phyloP scores from a whole-genome alignment of 805 yeast genomes.

The Sugiyamaella floridensis region DNA sequence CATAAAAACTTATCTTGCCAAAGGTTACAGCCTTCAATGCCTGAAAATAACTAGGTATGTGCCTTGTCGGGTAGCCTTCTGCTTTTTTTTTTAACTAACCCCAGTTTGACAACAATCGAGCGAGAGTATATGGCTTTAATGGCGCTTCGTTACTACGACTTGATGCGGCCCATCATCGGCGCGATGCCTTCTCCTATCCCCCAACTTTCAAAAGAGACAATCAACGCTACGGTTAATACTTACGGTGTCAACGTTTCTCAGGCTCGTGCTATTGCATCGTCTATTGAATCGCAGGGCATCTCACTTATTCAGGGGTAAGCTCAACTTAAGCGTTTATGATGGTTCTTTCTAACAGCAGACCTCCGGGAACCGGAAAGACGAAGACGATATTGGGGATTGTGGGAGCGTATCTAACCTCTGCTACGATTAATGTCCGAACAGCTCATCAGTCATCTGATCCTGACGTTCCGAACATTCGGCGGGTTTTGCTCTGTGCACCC shows the following conservation, averaged over 20 bases:
- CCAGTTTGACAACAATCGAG: constrained; percentile 77
- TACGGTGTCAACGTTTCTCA: constrained; percentile 79
- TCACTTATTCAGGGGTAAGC: constrained; percentile 76
- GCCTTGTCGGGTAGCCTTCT: background rate
- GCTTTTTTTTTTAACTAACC: background rate
- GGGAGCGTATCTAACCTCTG: constrained; percentile 49
- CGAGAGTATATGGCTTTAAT: constrained; percentile 82
- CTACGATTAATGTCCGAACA: background rate
- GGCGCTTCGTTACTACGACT: constrained; percentile 77
- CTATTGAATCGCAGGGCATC: constrained; percentile 65
- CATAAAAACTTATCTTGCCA: constrained; percentile 50
- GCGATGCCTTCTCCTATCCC: constrained; percentile 52
- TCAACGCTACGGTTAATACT: constrained; percentile 38
- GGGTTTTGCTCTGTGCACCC: constrained; percentile 90
- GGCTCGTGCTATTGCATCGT: constrained; percentile 78
- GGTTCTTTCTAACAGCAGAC: constrained; percentile 33
- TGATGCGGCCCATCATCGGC: constrained; percentile 55
- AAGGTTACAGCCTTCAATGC: constrained; percentile 57
- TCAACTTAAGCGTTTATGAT: background rate
- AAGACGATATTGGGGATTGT: constrained; percentile 90
- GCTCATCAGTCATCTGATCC: constrained; percentile 1
- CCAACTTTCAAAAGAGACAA: constrained; percentile 31
- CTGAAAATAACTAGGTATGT: constrained; percentile 58
- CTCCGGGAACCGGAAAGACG: constrained; percentile 99
- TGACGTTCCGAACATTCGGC: constrained; percentile 34